Conservation (phyloP, 2,329 filamentous ascomycete genomes). For the Trichoderma afroharzianum region DNA sequence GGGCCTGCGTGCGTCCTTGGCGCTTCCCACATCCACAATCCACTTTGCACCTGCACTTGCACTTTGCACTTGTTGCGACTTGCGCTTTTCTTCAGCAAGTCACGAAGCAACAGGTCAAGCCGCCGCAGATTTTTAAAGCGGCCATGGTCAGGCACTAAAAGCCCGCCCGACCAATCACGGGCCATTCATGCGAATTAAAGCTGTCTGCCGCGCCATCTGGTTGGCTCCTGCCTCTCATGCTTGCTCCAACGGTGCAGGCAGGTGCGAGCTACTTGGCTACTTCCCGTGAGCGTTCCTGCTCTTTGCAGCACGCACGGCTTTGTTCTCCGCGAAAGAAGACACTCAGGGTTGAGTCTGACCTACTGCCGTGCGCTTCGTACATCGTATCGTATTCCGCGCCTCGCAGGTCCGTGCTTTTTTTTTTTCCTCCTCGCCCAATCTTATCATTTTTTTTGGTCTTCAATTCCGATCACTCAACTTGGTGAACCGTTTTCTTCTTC, state of each 20-base stretch:
- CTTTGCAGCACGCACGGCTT: not conserved
- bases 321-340: not conserved
- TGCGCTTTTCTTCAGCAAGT: not conserved
- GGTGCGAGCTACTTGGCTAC: not conserved
- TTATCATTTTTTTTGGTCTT: not conserved
- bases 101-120: not conserved
- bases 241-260: not conserved
- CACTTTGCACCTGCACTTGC: not conserved
- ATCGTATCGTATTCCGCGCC: not conserved
- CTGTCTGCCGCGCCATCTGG: conserved; percentile 11
- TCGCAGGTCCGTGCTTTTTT: not conserved
- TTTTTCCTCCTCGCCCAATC: not conserved
- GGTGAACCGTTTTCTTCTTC: not conserved
- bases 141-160: conserved; percentile 1
- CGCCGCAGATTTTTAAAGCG: not conserved
- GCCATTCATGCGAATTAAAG: not conserved
- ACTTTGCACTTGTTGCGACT: not conserved
- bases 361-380: not conserved
- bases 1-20: not conserved
- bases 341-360: conserved; percentile 5
- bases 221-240: not conserved
- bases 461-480: not conserved
- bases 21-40: not conserved
- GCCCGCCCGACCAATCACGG: not conserved
- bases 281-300: conserved; percentile 10